A percentile compares a stretch with the other conserved stretches of the same genome.
These are phyloP conservation scores for Trichophyton simii DNA, from an alignment of 2,329 filamentous ascomycete genomes.

Conservation along the genomic window DNA sequence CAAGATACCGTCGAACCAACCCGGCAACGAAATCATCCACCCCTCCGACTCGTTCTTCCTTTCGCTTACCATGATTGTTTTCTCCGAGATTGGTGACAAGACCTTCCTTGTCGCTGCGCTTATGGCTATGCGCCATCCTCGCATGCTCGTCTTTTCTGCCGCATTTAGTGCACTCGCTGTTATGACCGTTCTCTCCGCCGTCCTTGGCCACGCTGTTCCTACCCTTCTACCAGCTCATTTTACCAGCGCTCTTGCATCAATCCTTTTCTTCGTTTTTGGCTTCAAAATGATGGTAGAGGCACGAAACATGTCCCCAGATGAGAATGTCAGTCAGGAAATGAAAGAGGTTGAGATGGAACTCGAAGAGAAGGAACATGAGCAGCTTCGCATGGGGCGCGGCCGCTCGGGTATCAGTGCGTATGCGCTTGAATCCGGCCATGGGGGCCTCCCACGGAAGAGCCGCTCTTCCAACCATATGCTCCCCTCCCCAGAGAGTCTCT, in stretches of 20 bases:
- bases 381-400: constrained; percentile 52
- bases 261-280: constrained; percentile 82
- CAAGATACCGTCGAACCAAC: constrained; percentile 12
- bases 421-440: constrained; percentile 66
- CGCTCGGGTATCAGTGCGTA: constrained; percentile 62
- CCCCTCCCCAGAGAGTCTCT: constrained; percentile 68
- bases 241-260: constrained; percentile 74
- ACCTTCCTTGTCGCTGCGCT: constrained; percentile 93
- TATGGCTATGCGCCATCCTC: constrained; percentile 98
- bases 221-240: constrained; percentile 80
- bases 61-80: constrained; percentile 91
- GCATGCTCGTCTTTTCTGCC: constrained; percentile 83
- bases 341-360: constrained; percentile 90
- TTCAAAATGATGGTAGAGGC: constrained; percentile 74
- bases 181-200: constrained; percentile 90
- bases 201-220: constrained; percentile 85
- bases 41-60: constrained; percentile 80
- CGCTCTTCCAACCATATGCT: constrained; percentile 59
- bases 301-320: constrained; percentile 73
- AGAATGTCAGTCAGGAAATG: constrained; percentile 94
- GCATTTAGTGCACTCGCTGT: constrained; percentile 82
- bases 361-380: constrained; percentile 77
- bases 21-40: constrained; percentile 46
- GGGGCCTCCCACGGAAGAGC: constrained; percentile 48
- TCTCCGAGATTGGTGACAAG: constrained; percentile 96